phyloP scores from a whole-genome alignment of 1,284 basidiomycete genomes.

The Phylloboletellus chloephorus region DNA sequence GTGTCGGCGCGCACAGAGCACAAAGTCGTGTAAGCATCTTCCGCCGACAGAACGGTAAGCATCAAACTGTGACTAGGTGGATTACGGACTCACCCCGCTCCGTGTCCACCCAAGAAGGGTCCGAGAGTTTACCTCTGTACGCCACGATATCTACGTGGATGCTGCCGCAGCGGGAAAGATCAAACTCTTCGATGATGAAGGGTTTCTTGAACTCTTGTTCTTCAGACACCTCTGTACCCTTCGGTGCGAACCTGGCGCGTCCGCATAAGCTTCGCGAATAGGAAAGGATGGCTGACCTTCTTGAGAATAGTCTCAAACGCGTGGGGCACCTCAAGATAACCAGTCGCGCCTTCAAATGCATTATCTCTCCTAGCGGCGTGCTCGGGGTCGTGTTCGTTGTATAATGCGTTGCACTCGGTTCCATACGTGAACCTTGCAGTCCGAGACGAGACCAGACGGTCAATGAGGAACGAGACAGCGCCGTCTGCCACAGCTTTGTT shows the following conservation, averaged over 20 bases:
- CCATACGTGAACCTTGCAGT: conserved; percentile 43
- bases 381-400: conserved; percentile 31
- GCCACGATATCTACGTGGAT: conserved; percentile 21
- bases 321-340: conserved; percentile 18
- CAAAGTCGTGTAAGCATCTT: conserved; percentile 32
- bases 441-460: conserved; percentile 42
- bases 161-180: conserved; percentile 17
- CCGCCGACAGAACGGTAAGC: conserved; percentile 1
- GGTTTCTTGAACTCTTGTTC: conserved; percentile 28
- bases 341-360: conserved; percentile 16
- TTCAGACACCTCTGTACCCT: conserved; percentile 32
- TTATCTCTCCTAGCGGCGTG: conserved; percentile 29
- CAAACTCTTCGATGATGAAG: conserved; percentile 24
- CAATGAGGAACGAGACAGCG: conserved; percentile 46
- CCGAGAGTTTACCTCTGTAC: conserved; percentile 21
- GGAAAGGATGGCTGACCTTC: conserved; percentile 21
- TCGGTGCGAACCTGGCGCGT: neutral
- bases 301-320: conserved; percentile 27
- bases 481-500: conserved; percentile 54
- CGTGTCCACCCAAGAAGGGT: conserved; percentile 20
- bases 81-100: conserved; percentile 16
- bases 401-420: conserved; percentile 25
- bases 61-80: neutral
- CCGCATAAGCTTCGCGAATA: neutral
- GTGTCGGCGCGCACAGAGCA: conserved; percentile 36